Conservation (phyloP, 2,329 filamentous ascomycete genomes). For the Aspergillus terreus region DNA sequence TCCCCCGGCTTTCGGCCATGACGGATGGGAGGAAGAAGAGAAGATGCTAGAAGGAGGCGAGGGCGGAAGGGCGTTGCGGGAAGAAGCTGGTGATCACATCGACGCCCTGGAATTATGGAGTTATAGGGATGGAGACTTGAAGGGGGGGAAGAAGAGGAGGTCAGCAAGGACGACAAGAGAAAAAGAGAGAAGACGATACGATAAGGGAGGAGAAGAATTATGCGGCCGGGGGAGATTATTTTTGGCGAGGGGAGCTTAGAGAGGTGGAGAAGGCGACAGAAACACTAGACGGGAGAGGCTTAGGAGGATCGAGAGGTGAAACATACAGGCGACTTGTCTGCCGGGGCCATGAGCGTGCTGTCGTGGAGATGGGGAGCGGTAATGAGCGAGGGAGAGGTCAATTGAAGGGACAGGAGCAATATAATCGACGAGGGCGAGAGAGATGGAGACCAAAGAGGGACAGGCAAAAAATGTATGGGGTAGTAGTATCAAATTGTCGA, state of each 20-base stretch:
- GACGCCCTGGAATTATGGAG: constrained; percentile 13
- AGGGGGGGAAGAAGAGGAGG: neutral
- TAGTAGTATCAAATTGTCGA: neutral
- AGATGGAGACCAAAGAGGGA: neutral
- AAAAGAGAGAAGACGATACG: constrained; percentile 8
- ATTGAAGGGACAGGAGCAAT: neutral
- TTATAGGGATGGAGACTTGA: neutral
- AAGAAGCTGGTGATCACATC: constrained; percentile 23
- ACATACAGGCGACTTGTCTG: constrained; percentile 25
- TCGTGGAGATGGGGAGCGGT: neutral
- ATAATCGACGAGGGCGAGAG: constrained; percentile 1
- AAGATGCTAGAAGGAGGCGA: constrained; percentile 1
- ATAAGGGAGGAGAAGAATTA: constrained; percentile 11
- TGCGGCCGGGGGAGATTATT: constrained; percentile 15
- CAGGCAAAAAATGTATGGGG: neutral
- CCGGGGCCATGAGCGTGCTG: constrained; percentile 30
- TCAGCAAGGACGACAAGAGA: neutral
- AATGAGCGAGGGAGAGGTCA: neutral
- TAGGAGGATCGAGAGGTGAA: constrained; percentile 15
- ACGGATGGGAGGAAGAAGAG: constrained; percentile 13
- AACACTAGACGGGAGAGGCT: constrained; percentile 21
- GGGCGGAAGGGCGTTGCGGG: neutral
- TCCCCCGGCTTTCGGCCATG: constrained; percentile 30
- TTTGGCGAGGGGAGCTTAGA: constrained; percentile 14
- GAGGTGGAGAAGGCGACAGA: constrained; percentile 15